These are phyloP conservation scores for Irpex rosettiformis DNA, from an alignment of 1,284 basidiomycete genomes.

Conservation along the genomic window DNA sequence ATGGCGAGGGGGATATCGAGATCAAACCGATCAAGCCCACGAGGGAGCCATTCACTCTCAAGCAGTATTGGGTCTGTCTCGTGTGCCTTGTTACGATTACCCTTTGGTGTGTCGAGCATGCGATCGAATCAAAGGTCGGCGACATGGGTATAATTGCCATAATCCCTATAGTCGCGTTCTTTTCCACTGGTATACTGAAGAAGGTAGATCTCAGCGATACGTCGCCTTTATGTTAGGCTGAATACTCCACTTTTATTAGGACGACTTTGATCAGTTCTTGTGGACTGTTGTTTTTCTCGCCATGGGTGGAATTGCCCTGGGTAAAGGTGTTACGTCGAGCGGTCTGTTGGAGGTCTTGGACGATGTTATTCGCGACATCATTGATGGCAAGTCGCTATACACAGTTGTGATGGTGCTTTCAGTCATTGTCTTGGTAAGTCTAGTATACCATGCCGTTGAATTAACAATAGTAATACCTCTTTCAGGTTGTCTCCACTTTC, in stretches of 20 bases:
- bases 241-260: no score
- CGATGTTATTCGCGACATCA: constrained; percentile 60
- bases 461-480: constrained; percentile 24
- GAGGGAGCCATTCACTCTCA: constrained; percentile 74
- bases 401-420: constrained; percentile 85
- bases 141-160: constrained; percentile 99
- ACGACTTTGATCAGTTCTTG: constrained; percentile 92
- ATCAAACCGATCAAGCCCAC: constrained; percentile 83
- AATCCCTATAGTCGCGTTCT: constrained; percentile 92
- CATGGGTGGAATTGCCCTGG: constrained; percentile 98
- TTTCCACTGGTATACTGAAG: constrained; percentile 90
- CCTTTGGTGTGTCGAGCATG: constrained; percentile 90
- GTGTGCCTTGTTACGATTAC: constrained; percentile 87
- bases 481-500: constrained; percentile 78
- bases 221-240: background rate
- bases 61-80: constrained; percentile 89
- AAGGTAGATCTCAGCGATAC: constrained; percentile 58
- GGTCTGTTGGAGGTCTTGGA: constrained; percentile 85
- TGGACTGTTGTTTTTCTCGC: constrained; percentile 95
- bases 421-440: constrained; percentile 78
- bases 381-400: constrained; percentile 75
- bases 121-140: constrained; percentile 77
- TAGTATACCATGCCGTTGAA: background rate
- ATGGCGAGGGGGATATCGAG: constrained; percentile 75
- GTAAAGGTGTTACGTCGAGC: constrained; percentile 90